Evolutionary conservation across 2,329 filamentous ascomycete species (phyloP).

Genomic region (Mollisiaceae sp.): DNA sequence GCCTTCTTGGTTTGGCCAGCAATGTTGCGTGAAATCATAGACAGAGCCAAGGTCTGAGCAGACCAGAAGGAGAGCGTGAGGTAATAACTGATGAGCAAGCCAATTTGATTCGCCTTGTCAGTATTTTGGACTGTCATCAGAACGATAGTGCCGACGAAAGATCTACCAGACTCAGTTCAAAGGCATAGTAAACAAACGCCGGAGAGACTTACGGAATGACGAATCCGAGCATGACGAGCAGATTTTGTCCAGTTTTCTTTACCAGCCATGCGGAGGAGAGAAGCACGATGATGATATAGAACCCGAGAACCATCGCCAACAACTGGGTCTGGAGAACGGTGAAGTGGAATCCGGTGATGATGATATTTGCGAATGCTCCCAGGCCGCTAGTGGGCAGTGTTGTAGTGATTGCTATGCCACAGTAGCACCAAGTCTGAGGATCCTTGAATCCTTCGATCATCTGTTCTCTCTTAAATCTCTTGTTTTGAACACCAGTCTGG

Average conservation of each 20-base stretch:
- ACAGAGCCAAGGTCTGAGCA: slow-evolving; percentile 7
- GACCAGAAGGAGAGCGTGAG: slow-evolving; percentile 12
- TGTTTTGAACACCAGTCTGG: slow-evolving; percentile 59
- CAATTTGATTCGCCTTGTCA: not conserved
- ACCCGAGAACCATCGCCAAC: slow-evolving; percentile 41
- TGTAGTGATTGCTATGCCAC: slow-evolving; percentile 35
- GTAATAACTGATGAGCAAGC: slow-evolving; percentile 15
- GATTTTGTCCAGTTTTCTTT: slow-evolving; percentile 16
- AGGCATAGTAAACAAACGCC: slow-evolving; percentile 34
- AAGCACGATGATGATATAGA: slow-evolving; percentile 33
- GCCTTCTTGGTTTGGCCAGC: slow-evolving; percentile 9
- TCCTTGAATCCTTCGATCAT: slow-evolving; percentile 59
- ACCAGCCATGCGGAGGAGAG: slow-evolving; percentile 14
- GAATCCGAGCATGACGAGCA: slow-evolving; percentile 14
- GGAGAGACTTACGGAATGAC: slow-evolving; percentile 9
- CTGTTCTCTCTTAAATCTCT: slow-evolving; percentile 54
- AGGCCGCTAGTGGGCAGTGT: slow-evolving; percentile 44
- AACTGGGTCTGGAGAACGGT: slow-evolving; percentile 39
- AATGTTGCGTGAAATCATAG: slow-evolving; percentile 11
- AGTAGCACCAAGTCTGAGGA: slow-evolving; percentile 32
- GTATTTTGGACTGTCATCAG: slow-evolving; percentile 15
- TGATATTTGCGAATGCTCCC: slow-evolving; percentile 45
- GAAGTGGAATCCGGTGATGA: slow-evolving; percentile 41
- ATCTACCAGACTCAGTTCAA: slow-evolving; percentile 60
- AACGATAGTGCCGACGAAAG: slow-evolving; percentile 13